Evolutionary conservation across 768 basidiomycete species (phyloP), one percentile per base, ranked within the genome.

Genomic region (Suillus spraguei): DNA sequence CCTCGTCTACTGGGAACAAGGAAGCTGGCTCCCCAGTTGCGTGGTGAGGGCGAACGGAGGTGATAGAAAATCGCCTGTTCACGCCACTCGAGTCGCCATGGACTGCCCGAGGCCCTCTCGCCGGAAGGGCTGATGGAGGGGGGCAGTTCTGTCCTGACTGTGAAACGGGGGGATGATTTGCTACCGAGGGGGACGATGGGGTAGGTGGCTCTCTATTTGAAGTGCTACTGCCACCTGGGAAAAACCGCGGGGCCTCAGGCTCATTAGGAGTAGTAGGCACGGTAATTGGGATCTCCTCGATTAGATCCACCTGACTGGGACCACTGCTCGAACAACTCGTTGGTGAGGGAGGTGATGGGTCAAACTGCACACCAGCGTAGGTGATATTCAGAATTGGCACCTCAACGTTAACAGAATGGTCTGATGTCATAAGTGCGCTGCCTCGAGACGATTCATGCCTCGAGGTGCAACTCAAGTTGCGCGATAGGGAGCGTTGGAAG

Each of bases 1-100:
- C 32, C 38, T 73, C 73, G 20, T 63, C 5, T 13, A 64, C 24
- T n/a, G 62, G 60, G 61, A 72, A 71, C 7, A 61, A 11, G n/a
- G 70, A 61, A 13, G 5, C 8, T 4, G 46, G 59, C 5, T 38
- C 55, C 17, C 6, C 7, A 7, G 1, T 0, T 4, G 16, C 44
- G 2, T 9, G 22, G 4, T 38, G 14, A 14, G n/a, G 35, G 22
- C 50, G 10, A 16, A 2, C 46, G 7, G 60, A n/a, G 22, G 0
- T 10, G 16, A 11, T 5, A 14, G 62, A 55, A 11, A 4, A 4
- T 9, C 14, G 28, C 59, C 36, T 35, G 8, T 35, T 22, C 24
- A 50, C 24, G 17, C 10, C 14, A 1, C 36, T n/a, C n/a, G 52
- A 53, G 52, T 5, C 38, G 9, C 56, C 38, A 3, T 24, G 55